Conservation (phyloP, 306 rosid genomes). For the Carpinus viminea region DNA sequence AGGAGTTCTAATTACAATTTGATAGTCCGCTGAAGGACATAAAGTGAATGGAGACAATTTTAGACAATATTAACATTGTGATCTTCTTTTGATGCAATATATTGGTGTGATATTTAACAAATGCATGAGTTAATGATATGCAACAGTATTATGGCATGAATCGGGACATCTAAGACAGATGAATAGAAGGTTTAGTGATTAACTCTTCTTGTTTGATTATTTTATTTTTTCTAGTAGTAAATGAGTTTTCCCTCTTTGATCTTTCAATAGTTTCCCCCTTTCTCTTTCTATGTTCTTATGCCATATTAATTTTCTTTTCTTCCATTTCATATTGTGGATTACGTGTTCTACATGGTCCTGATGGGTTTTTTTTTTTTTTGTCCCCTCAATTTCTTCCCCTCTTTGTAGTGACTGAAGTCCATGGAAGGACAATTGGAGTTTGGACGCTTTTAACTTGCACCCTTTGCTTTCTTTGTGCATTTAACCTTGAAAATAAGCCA, state of each 20-base stretch:
- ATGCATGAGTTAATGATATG: no score
- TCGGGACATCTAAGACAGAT: no score
- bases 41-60: not conserved
- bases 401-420: constrained; percentile 82
- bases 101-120: not conserved
- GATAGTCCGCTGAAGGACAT: not conserved
- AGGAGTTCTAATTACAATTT: not conserved
- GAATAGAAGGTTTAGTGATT: no score
- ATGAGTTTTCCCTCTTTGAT: no score
- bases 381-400: not conserved
- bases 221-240: no score
- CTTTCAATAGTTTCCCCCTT: no score
- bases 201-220: no score
- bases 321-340: not conserved
- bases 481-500: constrained; percentile 89
- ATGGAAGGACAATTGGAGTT: constrained; percentile 91
- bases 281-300: not conserved
- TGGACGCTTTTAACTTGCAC: constrained; percentile 96
- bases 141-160: not conserved
- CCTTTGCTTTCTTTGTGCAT: constrained; percentile 87
- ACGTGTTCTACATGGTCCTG: not conserved
- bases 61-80: not conserved
- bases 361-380: not conserved
- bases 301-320: not conserved
- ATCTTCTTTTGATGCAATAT: not conserved